These are phyloP conservation scores for Hordeum marinum DNA, from an alignment of 176 grass and related monocot species.

Conservation along the genomic window DNA sequence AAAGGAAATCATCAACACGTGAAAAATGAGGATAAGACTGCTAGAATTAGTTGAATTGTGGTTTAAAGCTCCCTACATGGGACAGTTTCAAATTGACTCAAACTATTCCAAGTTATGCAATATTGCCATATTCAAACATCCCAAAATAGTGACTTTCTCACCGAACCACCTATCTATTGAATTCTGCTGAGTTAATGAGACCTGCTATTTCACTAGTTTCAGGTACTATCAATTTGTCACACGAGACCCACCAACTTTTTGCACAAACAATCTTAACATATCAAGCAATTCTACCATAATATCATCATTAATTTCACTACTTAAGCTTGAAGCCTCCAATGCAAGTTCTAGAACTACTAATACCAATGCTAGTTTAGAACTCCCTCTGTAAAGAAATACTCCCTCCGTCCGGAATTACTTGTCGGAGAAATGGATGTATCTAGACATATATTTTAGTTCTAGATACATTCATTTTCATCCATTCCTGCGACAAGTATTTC, in stretches of 20 bases:
- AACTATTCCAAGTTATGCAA: not conserved
- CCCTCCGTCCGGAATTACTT: no score
- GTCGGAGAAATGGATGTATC: no score
- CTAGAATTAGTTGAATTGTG: not conserved
- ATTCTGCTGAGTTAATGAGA: not conserved
- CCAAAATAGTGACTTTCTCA: slow-evolving; percentile 6
- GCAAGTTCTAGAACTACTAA: not conserved
- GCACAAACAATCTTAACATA: not conserved
- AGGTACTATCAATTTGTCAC: not conserved
- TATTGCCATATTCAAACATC: not conserved
- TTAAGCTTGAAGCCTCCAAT: not conserved
- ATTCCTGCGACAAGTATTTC: no score
- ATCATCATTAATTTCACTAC: not conserved
- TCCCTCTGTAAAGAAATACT: no score
- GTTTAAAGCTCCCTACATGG: not conserved
- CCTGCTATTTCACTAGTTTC: not conserved
- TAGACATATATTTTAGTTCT: no score
- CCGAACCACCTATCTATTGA: not conserved
- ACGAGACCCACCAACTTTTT: not conserved
- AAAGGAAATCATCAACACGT: slow-evolving; percentile 5
- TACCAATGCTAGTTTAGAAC: not conserved
- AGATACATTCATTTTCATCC: no score
- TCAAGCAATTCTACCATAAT: not conserved
- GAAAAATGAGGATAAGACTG: not conserved
- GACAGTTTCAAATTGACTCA: not conserved